Evolutionary conservation across 192 early-diverging fungal genomes (phyloP), one percentile per base, ranked within the genome.

Genomic region (Podochytrium sp.): DNA sequence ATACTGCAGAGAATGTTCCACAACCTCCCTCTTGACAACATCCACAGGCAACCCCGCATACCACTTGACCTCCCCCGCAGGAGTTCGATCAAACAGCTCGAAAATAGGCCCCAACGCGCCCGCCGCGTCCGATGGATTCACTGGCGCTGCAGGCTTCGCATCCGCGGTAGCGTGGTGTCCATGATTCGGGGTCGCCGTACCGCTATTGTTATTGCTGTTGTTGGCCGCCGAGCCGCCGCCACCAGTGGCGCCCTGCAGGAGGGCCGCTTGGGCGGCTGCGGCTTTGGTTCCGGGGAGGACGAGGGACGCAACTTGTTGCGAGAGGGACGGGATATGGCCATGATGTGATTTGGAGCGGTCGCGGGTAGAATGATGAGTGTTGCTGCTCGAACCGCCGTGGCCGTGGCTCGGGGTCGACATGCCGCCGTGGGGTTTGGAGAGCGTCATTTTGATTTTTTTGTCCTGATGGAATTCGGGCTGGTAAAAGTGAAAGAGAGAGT

Each of bases 41-140:
- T 86, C 69, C 2, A 86, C 50, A 32, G 84, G 84, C 10, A 82
- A 78, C 5, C 80, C 71, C 4, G 84, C 66, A 75, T 74, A 86
- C 84, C 84, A 86, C 53, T 79, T 81, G 38, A 83, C 33, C n/a
- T 75, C 58, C 12, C 76, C 70, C n/a, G 76, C 75, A 16, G 74
- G 76, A 14, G 73, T 76, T 3, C 49, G 23, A 12, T 83, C 81
- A 71, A 85, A 85, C 7, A 43, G 29, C 41, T 79, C 75, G 34
- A 78, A 50, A 42, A 65, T 60, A 35, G 59, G 62, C 16, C 52
- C 53, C 12, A 71, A 42, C n/a, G 58, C 59, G 6, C 57, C 63
- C 12, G 40, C 60, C 5, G 5, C 50, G 20, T 58, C 61, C 2
- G 30, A 35, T 6, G 53, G 43, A 25, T 20, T 40, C 23, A 14